A percentile compares a stretch with the other conserved stretches of the same genome.
phyloP scores from a whole-genome alignment of 129 eudicot species.

The Lactuca sativa region DNA sequence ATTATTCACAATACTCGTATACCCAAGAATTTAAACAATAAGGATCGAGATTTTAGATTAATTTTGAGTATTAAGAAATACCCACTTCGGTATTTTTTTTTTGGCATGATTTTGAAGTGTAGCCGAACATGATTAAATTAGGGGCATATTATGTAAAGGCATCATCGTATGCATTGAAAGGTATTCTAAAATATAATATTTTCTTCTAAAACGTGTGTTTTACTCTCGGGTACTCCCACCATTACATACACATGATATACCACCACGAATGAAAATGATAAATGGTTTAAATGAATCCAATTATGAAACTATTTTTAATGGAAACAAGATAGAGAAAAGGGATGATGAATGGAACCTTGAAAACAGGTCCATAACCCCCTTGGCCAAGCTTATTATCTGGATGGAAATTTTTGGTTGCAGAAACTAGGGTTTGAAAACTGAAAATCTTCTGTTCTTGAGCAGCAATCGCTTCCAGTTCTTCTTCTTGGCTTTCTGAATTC shows the following conservation, averaged over 20 bases:
- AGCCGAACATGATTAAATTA: too few relatives aligned
- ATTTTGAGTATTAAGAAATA: neutral
- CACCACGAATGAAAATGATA: too few relatives aligned
- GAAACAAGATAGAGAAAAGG: slow-evolving; percentile 4
- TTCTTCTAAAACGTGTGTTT: too few relatives aligned
- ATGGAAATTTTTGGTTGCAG: slow-evolving; percentile 65
- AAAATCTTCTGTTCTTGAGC: slow-evolving; percentile 69
- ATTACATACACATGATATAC: too few relatives aligned
- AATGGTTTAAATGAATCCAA: too few relatives aligned
- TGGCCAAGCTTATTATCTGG: slow-evolving; percentile 66
- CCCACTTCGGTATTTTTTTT: neutral
- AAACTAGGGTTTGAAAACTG: slow-evolving; percentile 48
- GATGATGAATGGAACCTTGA: slow-evolving; percentile 42
- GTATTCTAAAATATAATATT: too few relatives aligned
- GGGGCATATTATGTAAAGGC: too few relatives aligned
- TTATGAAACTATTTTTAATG: too few relatives aligned
- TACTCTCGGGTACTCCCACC: too few relatives aligned
- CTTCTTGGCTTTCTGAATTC: slow-evolving; percentile 37
- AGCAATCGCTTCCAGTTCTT: slow-evolving; percentile 62
- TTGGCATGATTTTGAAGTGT: too few relatives aligned
- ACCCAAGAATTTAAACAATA: neutral
- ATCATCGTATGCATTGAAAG: too few relatives aligned
- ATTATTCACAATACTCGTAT: neutral
- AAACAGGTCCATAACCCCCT: slow-evolving; percentile 91
- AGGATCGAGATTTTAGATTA: neutral